Evolutionary conservation across 2,329 filamentous ascomycete genomes (phyloP).

Genomic region (Paraphaeosphaeria minitans): DNA sequence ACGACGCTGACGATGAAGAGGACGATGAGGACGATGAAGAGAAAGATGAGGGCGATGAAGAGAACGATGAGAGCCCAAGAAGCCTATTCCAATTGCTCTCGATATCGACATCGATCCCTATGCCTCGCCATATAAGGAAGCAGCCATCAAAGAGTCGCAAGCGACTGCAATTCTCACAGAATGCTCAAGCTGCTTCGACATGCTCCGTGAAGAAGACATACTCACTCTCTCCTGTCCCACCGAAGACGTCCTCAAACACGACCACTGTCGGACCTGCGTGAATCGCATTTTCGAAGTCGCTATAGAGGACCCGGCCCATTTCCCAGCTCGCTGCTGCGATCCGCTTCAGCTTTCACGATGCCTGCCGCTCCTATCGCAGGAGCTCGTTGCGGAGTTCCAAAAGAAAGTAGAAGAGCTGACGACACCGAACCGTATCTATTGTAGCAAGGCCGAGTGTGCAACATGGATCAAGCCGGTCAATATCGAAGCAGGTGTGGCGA

Average conservation of each 20-base stretch:
- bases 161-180: neutral
- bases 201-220: neutral
- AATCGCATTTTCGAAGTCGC: slow-evolving; percentile 21
- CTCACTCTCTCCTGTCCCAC: slow-evolving; percentile 16
- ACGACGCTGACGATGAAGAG: too few relatives aligned
- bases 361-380: slow-evolving; percentile 10
- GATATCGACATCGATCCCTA: neutral
- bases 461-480: slow-evolving; percentile 19
- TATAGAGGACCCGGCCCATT: slow-evolving; percentile 20
- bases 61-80: too few relatives aligned
- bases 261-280: slow-evolving; percentile 28
- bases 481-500: slow-evolving; percentile 13
- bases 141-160: neutral
- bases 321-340: slow-evolving; percentile 30
- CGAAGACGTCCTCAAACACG: slow-evolving; percentile 11
- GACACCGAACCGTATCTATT: slow-evolving; percentile 20
- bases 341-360: slow-evolving; percentile 18
- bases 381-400: slow-evolving; percentile 10
- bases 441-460: slow-evolving; percentile 17
- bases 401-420: slow-evolving; percentile 20
- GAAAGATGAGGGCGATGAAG: too few relatives aligned
- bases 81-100: too few relatives aligned
- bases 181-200: neutral
- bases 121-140: neutral
- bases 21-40: too few relatives aligned